Evolutionary conservation across 805 yeast species (phyloP).

Genomic region (Lipomyces orientalis): DNA sequence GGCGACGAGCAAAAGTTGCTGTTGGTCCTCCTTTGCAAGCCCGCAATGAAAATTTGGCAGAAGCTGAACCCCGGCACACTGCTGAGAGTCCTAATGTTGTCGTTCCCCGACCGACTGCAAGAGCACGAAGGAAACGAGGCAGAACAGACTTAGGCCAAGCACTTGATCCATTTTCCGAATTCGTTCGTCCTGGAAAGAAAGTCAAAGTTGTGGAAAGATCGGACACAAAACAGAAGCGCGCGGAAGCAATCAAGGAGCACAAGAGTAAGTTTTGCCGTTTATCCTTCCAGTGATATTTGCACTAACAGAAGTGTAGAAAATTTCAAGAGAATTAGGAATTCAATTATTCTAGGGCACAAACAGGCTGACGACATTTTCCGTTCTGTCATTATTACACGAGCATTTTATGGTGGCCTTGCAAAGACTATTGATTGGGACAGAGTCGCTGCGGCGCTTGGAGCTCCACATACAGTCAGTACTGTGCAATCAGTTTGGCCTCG

Average conservation of each 20-base stretch:
- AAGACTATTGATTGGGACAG: slow-evolving; percentile 68
- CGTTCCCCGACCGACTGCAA: not conserved
- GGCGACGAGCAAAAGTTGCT: not conserved
- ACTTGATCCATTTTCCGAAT: slow-evolving; percentile 13
- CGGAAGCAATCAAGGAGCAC: slow-evolving; percentile 11
- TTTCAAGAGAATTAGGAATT: slow-evolving; percentile 8
- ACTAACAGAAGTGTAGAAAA: not conserved
- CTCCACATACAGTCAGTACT: slow-evolving; percentile 50
- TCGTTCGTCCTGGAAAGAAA: slow-evolving; percentile 19
- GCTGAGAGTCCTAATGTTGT: not conserved
- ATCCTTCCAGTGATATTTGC: not conserved
- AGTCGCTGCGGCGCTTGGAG: slow-evolving; percentile 58
- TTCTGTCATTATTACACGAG: slow-evolving; percentile 69
- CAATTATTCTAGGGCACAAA: slow-evolving; percentile 45
- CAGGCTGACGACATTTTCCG: slow-evolving; percentile 65
- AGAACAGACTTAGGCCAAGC: not conserved
- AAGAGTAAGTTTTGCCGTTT: not conserved
- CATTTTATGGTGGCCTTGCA: slow-evolving; percentile 53
- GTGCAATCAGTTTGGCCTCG: slow-evolving; percentile 73
- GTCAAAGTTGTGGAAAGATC: slow-evolving; percentile 6
- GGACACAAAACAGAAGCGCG: slow-evolving; percentile 13
- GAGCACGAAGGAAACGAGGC: not conserved
- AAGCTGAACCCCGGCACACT: not conserved
- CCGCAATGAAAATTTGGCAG: not conserved
- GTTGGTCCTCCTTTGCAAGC: not conserved